Conservation (phyloP, 106 monocot species). For the Dioscorea alata region DNA sequence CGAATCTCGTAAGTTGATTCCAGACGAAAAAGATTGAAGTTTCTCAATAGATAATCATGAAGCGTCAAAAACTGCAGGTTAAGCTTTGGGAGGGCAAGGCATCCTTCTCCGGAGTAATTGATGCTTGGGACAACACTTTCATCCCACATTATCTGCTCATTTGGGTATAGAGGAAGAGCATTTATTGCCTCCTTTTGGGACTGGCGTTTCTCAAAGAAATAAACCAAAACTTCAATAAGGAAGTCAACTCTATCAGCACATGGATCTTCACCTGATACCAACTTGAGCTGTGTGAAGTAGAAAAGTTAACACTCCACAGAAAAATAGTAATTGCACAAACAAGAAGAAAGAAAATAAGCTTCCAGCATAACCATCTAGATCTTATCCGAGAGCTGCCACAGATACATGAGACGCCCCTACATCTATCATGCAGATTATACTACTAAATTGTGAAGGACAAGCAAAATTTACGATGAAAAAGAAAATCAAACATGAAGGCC, state of each 20-base stretch:
- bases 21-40: conserved; percentile 97
- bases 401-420: no score
- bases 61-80: conserved; percentile 96
- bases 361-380: no score
- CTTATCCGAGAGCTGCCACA: no score
- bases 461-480: no score
- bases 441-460: no score
- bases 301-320: background rate
- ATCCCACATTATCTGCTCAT: conserved; percentile 99
- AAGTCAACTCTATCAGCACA: conserved; percentile 69
- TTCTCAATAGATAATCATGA: conserved; percentile 92
- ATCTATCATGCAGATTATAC: no score
- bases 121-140: conserved; percentile 97
- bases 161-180: conserved; percentile 96
- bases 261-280: conserved; percentile 84
- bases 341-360: no score
- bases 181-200: conserved; percentile 99
- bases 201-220: conserved; percentile 93
- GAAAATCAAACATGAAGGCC: no score
- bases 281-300: conserved; percentile 60
- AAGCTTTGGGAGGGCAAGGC: conserved; percentile 95
- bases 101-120: conserved; percentile 98
- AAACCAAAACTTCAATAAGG: conserved; percentile 73
- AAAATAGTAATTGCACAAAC: background rate
- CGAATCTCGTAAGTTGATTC: conserved; percentile 99